Evolutionary conservation across 768 basidiomycete genomes (phyloP), one percentile per base, ranked within the genome.

Genomic region (Cubamyces lactineus): DNA sequence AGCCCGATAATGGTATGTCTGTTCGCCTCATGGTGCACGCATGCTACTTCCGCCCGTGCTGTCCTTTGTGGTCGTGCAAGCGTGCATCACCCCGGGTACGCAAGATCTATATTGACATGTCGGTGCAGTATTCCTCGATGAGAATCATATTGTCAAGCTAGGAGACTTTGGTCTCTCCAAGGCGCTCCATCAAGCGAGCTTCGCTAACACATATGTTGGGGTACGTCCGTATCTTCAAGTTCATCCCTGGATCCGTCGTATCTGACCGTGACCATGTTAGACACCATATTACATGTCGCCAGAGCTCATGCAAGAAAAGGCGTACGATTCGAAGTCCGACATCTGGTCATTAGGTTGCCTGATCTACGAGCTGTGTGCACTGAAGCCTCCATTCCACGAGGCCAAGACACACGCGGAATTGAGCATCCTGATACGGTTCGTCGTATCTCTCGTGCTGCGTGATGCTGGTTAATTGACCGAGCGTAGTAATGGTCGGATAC

Each of bases 281-380:
- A 99, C 97, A 3, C 97, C 97, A 3, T 96, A 98, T 73, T 98
- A 99, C 78, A 98, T 99, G 97, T 97, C 95, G 1, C 97, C 97
- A 0, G 96, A 99, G 74, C 83, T 98, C 38, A 94, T 98, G 85
- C 93, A 92, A 77, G 96, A 98, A 72, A 95, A 93, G 72, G 86
- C 93, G 3, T 99, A 99, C 75, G 97, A 98, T 76, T 90, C 93
- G 7, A 99, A 98, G 77, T 94, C 92, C 0, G 97, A 99, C 71
- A 98, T 99, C 50, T 99, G 97, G 97, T 96, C 94, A 4, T 82
- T 98, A 28, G 97, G 97, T 1, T 99, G 97, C 76, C 82, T 98
- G 30, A 92, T 98, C 24, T 98, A 92, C 74, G 97, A 98, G 76
- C 84, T 98, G 41, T 98, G 96, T 66, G 94, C 96, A 0, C 80